phyloP scores from a whole-genome alignment of 805 yeast species.

The Scheffersomyces amazonensis region DNA sequence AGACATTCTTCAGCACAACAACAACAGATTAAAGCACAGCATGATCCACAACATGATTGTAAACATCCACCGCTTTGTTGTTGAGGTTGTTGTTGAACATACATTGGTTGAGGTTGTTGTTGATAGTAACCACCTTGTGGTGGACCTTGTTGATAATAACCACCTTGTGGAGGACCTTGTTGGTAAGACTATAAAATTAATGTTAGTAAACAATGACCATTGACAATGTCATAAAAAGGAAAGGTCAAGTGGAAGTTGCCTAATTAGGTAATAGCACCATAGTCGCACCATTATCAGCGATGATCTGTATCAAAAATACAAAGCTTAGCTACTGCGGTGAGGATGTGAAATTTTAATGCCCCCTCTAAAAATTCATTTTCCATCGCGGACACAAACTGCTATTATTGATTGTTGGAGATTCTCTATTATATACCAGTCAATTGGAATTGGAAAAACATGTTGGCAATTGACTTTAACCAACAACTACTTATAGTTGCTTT shows the following conservation, averaged over 20 bases:
- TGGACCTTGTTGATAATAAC: constrained; percentile 24
- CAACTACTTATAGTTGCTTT: too few species aligned
- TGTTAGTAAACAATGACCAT: not conserved
- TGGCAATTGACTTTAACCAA: too few species aligned
- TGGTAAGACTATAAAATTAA: constrained; percentile 13
- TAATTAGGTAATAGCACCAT: not conserved
- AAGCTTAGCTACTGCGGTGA: not conserved
- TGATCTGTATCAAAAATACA: too few species aligned
- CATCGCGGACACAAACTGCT: too few species aligned
- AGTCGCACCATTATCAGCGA: not conserved
- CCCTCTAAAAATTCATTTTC: too few species aligned
- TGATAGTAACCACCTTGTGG: constrained; percentile 31
- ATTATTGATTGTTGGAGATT: too few species aligned
- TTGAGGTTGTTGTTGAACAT: constrained; percentile 37
- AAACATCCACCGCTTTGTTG: constrained; percentile 30
- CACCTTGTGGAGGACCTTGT: constrained; percentile 16
- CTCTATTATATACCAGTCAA: too few species aligned
- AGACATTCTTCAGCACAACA: constrained; percentile 21
- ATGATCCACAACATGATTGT: constrained; percentile 30
- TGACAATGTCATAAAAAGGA: too few species aligned
- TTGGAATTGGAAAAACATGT: too few species aligned
- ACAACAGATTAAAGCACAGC: constrained; percentile 42
- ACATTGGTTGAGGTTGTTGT: constrained; percentile 43
- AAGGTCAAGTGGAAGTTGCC: not conserved
- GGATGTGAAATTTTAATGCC: too few species aligned